These are phyloP conservation scores for Picea glauca DNA, from an alignment of 75 land plant genomes.

Conservation along the genomic window DNA sequence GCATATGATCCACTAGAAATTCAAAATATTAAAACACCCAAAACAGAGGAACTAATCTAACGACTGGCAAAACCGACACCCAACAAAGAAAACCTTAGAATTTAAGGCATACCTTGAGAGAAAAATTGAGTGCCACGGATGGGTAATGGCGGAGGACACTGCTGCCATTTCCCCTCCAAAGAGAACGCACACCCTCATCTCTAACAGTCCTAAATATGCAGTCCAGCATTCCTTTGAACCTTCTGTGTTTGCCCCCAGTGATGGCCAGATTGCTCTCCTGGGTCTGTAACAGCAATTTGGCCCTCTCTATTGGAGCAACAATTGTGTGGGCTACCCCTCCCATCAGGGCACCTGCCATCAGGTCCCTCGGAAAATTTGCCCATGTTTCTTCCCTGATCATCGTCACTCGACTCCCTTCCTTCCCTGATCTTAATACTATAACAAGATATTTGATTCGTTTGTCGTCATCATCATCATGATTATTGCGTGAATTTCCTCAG, in stretches of 20 bases:
- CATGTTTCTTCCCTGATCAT: constrained; percentile 24
- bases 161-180: constrained; percentile 95
- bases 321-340: constrained; percentile 97
- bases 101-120: constrained; percentile 68
- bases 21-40: too few species aligned
- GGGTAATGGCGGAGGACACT: constrained; percentile 91
- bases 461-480: too few species aligned
- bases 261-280: constrained; percentile 91
- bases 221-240: constrained; percentile 87
- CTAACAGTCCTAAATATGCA: constrained; percentile 76
- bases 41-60: too few species aligned
- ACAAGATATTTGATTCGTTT: too few species aligned
- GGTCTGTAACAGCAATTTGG: constrained; percentile 89
- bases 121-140: constrained; percentile 96
- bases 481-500: too few species aligned
- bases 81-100: too few species aligned
- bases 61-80: too few species aligned
- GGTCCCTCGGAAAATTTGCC: constrained; percentile 64
- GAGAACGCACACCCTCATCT: constrained; percentile 80
- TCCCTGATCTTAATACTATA: neutral
- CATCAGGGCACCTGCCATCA: constrained; percentile 88
- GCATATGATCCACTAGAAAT: too few species aligned
- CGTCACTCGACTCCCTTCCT: neutral
- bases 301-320: constrained; percentile 93
- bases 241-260: constrained; percentile 38